Base-by-base conservation (phyloP, 441 rosid genomes). In the Gossypium laxum region DNA sequence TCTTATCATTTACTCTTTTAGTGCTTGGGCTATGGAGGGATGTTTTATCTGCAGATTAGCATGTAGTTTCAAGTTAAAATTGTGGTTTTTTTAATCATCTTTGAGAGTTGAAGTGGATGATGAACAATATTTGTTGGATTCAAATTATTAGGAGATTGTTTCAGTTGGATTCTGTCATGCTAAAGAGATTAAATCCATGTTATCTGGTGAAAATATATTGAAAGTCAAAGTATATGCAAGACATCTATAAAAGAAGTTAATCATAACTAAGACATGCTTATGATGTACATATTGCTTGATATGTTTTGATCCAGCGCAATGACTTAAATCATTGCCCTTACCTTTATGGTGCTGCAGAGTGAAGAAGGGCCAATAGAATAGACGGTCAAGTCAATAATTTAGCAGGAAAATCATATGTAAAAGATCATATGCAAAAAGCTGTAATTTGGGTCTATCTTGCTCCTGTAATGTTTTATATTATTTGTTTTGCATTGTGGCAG, bases 221-320 rank as follows among this genome's bases (percentile, higher is more conserved):
- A 69, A 69, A 55, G 21, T 28, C 55, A 26, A 32, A 24, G 57
- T n/a, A 7, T 66, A 28, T 2, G 8, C 10, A 19, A 2, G 68
- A 63, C 21, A 34, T 32, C 67, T 30, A 28, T 61, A 11, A 64
- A 43, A 21, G 55, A 64, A 64, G 28, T 28, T 65, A 65, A 65
- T 43, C 4, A 19, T 65, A 45, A 65, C n/a, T 22, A 22, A 14
- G 69, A 21, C 69, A 43, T 66, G 55, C 70, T 66, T 66, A n/a
- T 66, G 43, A 47, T 66, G 38, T 55, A 47, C 38, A 47, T 38
- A 38, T 22, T 47, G 41, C 12, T 66, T 47, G 41, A 47, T 34
- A 26, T 47, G 41, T 65, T 47, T 45, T 65, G n/a, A 47, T 22
- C 21, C 7, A 2, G 56, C n/a, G 55, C 38, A 45, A 2, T 65